Percentiles rank a stretch among this genome's conserved stretches.
These are phyloP conservation scores for Cutaneotrichosporon dermatis DNA, from an alignment of 1,284 basidiomycete species.

Conservation along the genomic window DNA sequence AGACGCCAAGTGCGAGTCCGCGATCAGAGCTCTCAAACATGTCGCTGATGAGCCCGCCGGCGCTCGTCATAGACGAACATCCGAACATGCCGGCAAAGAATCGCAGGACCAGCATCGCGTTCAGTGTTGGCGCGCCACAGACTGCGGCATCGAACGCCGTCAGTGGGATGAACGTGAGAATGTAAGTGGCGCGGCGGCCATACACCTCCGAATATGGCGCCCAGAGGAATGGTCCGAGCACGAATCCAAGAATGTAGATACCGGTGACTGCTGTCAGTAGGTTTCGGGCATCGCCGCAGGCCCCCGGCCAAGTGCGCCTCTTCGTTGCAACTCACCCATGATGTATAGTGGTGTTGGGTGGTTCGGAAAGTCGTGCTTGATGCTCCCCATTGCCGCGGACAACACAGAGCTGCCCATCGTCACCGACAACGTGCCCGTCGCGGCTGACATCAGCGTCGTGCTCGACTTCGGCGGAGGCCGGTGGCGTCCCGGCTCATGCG, in stretches of 20 bases:
- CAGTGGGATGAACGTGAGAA: slow-evolving; percentile 47
- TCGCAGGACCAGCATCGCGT: slow-evolving; percentile 49
- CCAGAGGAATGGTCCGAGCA: slow-evolving; percentile 27
- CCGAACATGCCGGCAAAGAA: slow-evolving; percentile 50
- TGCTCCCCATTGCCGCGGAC: slow-evolving; percentile 22
- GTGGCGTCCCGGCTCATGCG: background rate
- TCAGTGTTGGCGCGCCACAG: slow-evolving; percentile 46
- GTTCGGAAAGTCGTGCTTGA: slow-evolving; percentile 22
- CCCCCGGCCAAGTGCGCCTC: too few species aligned
- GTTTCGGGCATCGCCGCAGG: background rate
- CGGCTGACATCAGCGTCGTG: slow-evolving; percentile 7
- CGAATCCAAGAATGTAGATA: slow-evolving; percentile 19
- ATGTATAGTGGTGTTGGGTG: slow-evolving; percentile 20
- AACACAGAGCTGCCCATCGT: slow-evolving; percentile 27
- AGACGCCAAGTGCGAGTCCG: slow-evolving; percentile 53
- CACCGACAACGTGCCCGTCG: slow-evolving; percentile 22
- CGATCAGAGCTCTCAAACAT: slow-evolving; percentile 46
- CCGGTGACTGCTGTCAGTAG: slow-evolving; percentile 10
- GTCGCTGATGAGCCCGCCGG: slow-evolving; percentile 50
- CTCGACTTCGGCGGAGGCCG: background rate
- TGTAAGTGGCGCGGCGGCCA: slow-evolving; percentile 44
- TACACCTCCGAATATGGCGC: slow-evolving; percentile 36
- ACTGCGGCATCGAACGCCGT: slow-evolving; percentile 50
- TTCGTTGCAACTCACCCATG: background rate
- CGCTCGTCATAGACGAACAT: slow-evolving; percentile 49